These are phyloP conservation scores for Xylaria multiplex DNA, from an alignment of 2,329 filamentous ascomycete species.

Conservation along the genomic window DNA sequence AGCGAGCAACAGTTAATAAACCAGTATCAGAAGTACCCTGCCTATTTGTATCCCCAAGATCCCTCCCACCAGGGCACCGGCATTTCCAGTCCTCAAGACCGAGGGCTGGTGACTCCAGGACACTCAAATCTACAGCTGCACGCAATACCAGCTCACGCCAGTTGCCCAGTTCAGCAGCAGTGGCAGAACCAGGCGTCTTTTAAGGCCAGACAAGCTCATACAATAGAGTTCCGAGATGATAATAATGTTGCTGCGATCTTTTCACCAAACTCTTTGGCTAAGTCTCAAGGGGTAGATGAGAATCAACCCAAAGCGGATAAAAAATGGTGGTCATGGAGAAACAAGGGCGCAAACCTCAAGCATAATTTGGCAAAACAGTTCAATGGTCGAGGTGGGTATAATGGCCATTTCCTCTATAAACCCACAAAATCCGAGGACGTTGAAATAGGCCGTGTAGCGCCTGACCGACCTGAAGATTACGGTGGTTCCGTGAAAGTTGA, in stretches of 20 bases:
- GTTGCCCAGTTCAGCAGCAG: constrained; percentile 5
- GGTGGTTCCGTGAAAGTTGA: constrained; percentile 24
- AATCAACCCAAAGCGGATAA: neutral
- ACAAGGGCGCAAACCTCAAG: constrained; percentile 22
- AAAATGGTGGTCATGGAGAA: constrained; percentile 24
- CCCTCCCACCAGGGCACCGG: neutral
- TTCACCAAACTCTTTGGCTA: neutral
- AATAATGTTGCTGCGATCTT: constrained; percentile 2
- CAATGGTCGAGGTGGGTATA: constrained; percentile 29
- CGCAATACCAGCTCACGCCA: neutral
- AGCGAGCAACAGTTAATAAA: neutral
- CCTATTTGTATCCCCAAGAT: constrained; percentile 8
- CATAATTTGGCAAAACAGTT: constrained; percentile 33
- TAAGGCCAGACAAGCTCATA: neutral
- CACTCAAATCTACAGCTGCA: neutral
- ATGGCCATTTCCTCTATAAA: constrained; percentile 28
- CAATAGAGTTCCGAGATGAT: neutral
- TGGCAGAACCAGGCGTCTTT: neutral
- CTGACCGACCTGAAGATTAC: constrained; percentile 17
- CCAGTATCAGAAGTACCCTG: constrained; percentile 6
- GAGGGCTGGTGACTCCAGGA: neutral
- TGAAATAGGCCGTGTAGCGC: constrained; percentile 22
- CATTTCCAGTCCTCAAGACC: neutral
- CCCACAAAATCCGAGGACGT: constrained; percentile 22
- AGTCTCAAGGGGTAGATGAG: neutral